Base-by-base conservation (phyloP, 495 filamentous ascomycete species). In the Penicillium canescens region DNA sequence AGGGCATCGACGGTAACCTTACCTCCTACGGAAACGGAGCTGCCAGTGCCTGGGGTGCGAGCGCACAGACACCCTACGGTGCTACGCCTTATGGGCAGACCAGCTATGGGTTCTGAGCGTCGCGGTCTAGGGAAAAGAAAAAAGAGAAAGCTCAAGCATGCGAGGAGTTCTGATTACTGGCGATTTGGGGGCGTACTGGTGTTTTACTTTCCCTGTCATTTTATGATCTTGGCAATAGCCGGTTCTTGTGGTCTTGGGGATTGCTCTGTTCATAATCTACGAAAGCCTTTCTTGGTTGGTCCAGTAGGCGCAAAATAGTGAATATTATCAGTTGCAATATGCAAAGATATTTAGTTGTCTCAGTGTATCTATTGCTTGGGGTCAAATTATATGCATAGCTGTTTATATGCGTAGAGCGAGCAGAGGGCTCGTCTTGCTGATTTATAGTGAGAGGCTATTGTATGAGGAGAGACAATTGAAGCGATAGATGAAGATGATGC, bases 41-140 rank as follows among this genome's bases (percentile, higher is more conserved):
- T 11, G 72, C 79, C 40, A 86, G 83, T 60, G 75, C 80, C 4
- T 91, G 87, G 85, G 86, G 84, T 39, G 80, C 71, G 26, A 81
- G 74, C 46, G 74, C 73, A 3, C 72, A 81, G 42, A 86, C 83
- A 6, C 82, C 80, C 1, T 88, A 87, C 44, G 87, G 84, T 7
- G 83, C 86, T 6, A 93, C 90, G 7, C 88, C 89, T 0, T 87
- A 85, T 66, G 84, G 85, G 9, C 77, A 80, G 38, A 83, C 78
- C 49, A 75, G 78, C 2, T 84, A 82, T 57, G 81, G 80, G n/a
- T 70, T 64, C 44, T 74, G 33, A 57, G 28, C 41, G 16, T 48
- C 12, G 18, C 18, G 14, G 34, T 20, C 39, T 31, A 44, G 21
- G 42, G 46, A 18, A 47, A 42, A 52, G 42, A 50, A 18, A 47